Evolutionary conservation across 768 basidiomycete species (phyloP), one percentile per base, ranked within the genome.

Genomic region (Tylopilus vinaceipallidus): DNA sequence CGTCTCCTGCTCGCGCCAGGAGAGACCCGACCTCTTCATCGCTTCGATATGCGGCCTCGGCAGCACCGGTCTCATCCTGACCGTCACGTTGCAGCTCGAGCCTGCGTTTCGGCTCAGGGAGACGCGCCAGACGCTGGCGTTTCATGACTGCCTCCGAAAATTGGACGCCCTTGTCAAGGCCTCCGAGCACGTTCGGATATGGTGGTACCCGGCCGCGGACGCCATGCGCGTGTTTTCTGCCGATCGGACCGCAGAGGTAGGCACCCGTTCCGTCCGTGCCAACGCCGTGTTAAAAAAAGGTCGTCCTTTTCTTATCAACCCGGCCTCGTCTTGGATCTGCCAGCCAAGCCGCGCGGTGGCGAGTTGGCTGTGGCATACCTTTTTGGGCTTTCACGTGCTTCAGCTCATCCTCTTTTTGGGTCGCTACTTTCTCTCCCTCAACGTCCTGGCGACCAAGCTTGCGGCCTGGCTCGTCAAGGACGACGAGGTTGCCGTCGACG

Each of bases 1-100:
- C 45, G 81, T 87, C 5, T 73, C 70, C 20, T 89, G 91, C 63
- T 86, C 90, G 32, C 75, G 81, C 34, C 66, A 71, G 27, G 75
- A 86, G 46, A 73, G 79, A 50, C 55, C 75, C 12, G 91, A 95
- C 52, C 76, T 98, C 42, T 99, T 98, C 74, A 73, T 82, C 50
- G 93, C 95, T 6, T 88, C 91, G 17, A 74, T 95, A 16, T 98
- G 95, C 59, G 93, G 95, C 0, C 73, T 99, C 26, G 97, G 97
- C 13, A 76, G 82, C 44, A 97, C 95, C 1, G 95, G 97, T 8
- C 75, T 98, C 55, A 87, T 99, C 55, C 72, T 95, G 35, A 76
- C 77, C 29, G 78, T 97, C 38, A 80, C 82, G 46, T 72, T 98
- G 42, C 78, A 85, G 50, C 86, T 95, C 41, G 91, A 93, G 56